phyloP scores from a whole-genome alignment of 768 basidiomycete species.

The Leccinum ochraceum region DNA sequence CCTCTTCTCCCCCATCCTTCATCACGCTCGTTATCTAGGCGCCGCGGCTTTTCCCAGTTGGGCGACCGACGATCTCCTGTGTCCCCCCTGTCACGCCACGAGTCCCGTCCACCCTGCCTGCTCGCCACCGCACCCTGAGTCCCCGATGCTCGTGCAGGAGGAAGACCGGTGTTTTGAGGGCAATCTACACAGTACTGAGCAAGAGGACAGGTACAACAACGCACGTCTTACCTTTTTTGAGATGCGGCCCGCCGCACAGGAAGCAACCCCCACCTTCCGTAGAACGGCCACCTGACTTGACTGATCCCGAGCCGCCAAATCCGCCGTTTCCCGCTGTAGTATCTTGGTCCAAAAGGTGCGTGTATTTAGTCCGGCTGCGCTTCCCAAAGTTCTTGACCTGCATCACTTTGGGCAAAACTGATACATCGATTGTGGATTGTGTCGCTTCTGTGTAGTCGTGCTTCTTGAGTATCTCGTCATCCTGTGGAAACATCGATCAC shows the following conservation, averaged over 20 bases:
- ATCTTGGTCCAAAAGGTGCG: slow-evolving; percentile 93
- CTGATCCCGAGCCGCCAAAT: slow-evolving; percentile 59
- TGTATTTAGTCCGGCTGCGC: slow-evolving; percentile 92
- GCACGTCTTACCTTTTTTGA: slow-evolving; percentile 71
- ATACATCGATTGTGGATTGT: slow-evolving; percentile 84
- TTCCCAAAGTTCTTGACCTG: slow-evolving; percentile 96
- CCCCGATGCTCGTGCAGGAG: slow-evolving; percentile 34
- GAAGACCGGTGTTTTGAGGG: slow-evolving; percentile 49
- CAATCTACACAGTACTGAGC: slow-evolving; percentile 40
- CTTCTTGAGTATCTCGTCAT: slow-evolving; percentile 79
- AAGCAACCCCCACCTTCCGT: slow-evolving; percentile 78
- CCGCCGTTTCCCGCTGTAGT: slow-evolving; percentile 68
- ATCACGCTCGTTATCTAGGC: slow-evolving; percentile 25
- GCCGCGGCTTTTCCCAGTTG: slow-evolving; percentile 25
- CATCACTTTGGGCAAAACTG: slow-evolving; percentile 91
- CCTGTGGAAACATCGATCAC: slow-evolving; percentile 47
- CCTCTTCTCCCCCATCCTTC: slow-evolving; percentile 21
- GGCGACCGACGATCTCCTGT: slow-evolving; percentile 26
- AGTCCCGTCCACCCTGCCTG: slow-evolving; percentile 34
- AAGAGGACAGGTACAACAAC: slow-evolving; percentile 1
- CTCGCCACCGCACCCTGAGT: slow-evolving; percentile 36
- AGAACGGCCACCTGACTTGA: slow-evolving; percentile 56
- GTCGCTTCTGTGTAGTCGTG: slow-evolving; percentile 92
- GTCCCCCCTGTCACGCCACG: slow-evolving; percentile 40
- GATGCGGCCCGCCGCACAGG: slow-evolving; percentile 89